These are phyloP conservation scores for Ophiocordyceps unilateralis DNA, from an alignment of 2,329 filamentous ascomycete genomes.

Conservation along the genomic window DNA sequence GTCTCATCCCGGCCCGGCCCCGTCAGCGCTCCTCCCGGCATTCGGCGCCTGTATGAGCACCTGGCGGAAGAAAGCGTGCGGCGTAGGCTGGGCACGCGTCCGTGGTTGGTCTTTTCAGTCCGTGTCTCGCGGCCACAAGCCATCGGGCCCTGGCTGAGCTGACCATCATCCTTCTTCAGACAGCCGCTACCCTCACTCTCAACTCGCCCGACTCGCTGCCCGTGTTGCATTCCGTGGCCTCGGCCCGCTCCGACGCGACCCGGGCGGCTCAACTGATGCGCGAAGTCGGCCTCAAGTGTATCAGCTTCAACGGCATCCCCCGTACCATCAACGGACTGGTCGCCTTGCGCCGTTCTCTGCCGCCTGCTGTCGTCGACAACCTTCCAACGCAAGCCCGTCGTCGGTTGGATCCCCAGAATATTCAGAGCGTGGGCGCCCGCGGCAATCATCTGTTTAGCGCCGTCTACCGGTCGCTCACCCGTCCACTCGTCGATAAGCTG, in stretches of 20 bases:
- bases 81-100: conserved; percentile 43
- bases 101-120: conserved; percentile 52
- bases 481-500: conserved; percentile 54
- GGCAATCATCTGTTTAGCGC: conserved; percentile 56
- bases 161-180: conserved; percentile 16
- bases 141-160: not conserved
- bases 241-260: conserved; percentile 10
- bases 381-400: conserved; percentile 43
- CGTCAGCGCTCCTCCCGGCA: conserved; percentile 43
- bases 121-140: conserved; percentile 4
- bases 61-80: conserved; percentile 45
- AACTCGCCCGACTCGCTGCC: conserved; percentile 66
- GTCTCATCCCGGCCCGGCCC: conserved; percentile 49
- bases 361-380: conserved; percentile 30
- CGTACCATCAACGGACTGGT: conserved; percentile 70
- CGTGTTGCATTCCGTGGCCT: conserved; percentile 38
- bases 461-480: conserved; percentile 59
- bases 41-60: conserved; percentile 44
- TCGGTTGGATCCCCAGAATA: conserved; percentile 28
- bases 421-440: conserved; percentile 35
- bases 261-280: conserved; percentile 54
- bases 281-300: conserved; percentile 60
- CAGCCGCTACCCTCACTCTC: conserved; percentile 70
- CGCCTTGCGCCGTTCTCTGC: conserved; percentile 48
- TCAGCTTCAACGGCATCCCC: conserved; percentile 68